phyloP scores from a whole-genome alignment of 768 basidiomycete genomes.

The Mycena leptocephala region DNA sequence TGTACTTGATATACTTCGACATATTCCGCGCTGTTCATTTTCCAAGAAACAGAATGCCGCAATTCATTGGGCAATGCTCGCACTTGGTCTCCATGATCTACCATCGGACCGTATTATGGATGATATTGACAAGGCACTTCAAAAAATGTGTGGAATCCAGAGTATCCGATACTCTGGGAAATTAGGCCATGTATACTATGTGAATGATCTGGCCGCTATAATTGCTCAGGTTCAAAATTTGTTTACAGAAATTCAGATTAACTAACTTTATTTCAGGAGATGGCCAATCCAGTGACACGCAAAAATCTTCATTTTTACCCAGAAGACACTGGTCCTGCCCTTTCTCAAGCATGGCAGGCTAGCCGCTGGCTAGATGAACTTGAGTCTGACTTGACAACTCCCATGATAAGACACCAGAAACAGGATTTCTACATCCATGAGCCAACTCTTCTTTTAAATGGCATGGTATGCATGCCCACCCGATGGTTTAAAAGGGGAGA shows the following conservation, averaged over 20 bases:
- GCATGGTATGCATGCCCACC: conserved; percentile 28
- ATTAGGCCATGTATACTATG: too few species aligned
- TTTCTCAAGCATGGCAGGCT: conserved; percentile 37
- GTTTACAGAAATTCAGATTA: too few species aligned
- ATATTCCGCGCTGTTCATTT: conserved; percentile 31
- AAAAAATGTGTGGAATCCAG: too few species aligned
- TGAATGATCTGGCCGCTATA: too few species aligned
- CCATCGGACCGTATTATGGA: too few species aligned
- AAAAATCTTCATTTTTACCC: conserved; percentile 34
- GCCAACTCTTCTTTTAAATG: conserved; percentile 25
- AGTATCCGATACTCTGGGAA: too few species aligned
- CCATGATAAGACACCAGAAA: conserved; percentile 23
- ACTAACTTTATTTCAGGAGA: too few species aligned
- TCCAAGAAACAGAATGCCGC: conserved; percentile 27
- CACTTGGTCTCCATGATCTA: neutral
- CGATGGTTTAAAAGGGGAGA: conserved; percentile 35
- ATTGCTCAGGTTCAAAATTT: too few species aligned
- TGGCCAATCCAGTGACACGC: too few species aligned
- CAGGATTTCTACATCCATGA: conserved; percentile 36
- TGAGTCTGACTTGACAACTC: conserved; percentile 23
- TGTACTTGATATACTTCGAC: conserved; percentile 31
- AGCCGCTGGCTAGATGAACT: conserved; percentile 33
- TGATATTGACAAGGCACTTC: too few species aligned
- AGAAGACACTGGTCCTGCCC: conserved; percentile 27
- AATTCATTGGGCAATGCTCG: conserved; percentile 27